These are phyloP conservation scores for Hsuehochloa calcarea DNA, from an alignment of 176 grass and related monocot species.

Conservation along the genomic window DNA sequence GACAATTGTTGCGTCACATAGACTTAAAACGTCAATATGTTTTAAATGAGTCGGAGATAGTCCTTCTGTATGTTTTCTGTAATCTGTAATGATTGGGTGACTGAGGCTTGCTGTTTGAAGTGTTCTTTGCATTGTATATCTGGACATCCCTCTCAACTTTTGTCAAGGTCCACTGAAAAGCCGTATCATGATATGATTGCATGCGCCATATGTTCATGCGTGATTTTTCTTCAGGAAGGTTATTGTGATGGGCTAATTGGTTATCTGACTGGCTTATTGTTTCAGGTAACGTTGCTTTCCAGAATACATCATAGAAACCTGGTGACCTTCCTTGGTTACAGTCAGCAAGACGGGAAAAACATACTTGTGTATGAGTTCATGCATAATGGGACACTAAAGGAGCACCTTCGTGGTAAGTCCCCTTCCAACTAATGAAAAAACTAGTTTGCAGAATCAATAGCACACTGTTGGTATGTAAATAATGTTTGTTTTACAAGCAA, in stretches of 20 bases:
- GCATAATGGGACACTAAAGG: slow-evolving; percentile 80
- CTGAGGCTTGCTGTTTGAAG: background rate
- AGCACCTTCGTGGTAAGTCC: slow-evolving; percentile 74
- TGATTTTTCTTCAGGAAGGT: background rate
- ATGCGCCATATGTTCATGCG: background rate
- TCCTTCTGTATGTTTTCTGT: background rate
- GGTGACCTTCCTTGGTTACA: slow-evolving; percentile 91
- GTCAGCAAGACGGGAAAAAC: slow-evolving; percentile 91
- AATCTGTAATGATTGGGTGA: background rate
- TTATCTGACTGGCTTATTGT: slow-evolving; percentile 17
- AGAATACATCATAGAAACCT: slow-evolving; percentile 95
- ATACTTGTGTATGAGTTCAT: slow-evolving; percentile 35
- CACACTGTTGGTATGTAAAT: background rate
- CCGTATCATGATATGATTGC: background rate
- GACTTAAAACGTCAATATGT: background rate
- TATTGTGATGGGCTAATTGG: background rate
- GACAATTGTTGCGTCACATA: background rate
- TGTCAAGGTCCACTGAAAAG: background rate
- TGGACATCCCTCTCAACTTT: background rate
- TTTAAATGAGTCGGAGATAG: background rate
- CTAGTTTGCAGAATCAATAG: background rate
- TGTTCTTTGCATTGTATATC: background rate
- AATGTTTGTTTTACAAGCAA: slow-evolving; percentile 9
- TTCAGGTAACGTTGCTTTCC: slow-evolving; percentile 90
- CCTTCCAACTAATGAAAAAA: slow-evolving; percentile 13